Percentiles rank a stretch among this genome's conserved stretches.
Conservation (phyloP, 2,329 filamentous ascomycete species). For the Venturia asperata region DNA sequence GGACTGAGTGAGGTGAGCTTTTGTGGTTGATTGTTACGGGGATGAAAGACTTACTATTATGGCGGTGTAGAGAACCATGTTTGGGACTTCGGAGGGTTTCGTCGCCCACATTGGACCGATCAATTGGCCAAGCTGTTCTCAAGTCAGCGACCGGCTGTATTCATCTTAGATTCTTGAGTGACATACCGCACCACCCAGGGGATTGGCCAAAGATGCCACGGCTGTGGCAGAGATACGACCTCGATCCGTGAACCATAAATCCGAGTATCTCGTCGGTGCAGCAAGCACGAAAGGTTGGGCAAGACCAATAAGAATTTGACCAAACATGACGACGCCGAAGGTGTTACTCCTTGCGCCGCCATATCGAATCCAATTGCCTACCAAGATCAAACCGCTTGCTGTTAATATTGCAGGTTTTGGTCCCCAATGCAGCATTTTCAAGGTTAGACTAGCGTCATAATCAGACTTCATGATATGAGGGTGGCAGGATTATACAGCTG, state of each 20-base stretch:
- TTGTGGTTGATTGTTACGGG: not conserved
- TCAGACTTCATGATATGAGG: not conserved
- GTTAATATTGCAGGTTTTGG: slow-evolving; percentile 70
- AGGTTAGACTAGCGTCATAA: slow-evolving; percentile 41
- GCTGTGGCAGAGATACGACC: slow-evolving; percentile 86
- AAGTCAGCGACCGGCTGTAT: slow-evolving; percentile 9
- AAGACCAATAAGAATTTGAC: slow-evolving; percentile 82
- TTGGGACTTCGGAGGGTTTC: slow-evolving; percentile 58
- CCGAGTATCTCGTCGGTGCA: slow-evolving; percentile 83
- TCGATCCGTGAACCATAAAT: slow-evolving; percentile 84
- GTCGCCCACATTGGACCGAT: slow-evolving; percentile 72
- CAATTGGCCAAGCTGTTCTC: slow-evolving; percentile 58
- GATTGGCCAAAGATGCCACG: slow-evolving; percentile 76
- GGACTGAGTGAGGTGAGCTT: slow-evolving; percentile 38
- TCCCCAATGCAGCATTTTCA: slow-evolving; percentile 72
- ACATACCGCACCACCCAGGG: slow-evolving; percentile 72
- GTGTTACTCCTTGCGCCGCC: slow-evolving; percentile 59
- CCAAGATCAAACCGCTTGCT: slow-evolving; percentile 63
- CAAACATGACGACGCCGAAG: slow-evolving; percentile 77
- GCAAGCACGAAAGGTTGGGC: slow-evolving; percentile 88
- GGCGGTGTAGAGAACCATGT: slow-evolving; percentile 76
- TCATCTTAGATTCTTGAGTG: not conserved
- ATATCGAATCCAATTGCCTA: slow-evolving; percentile 90
- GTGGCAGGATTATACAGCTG: not conserved
- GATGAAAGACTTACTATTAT: slow-evolving; percentile 59